Conservation (phyloP, 352 stramenopile species). For the Thalassiosira pacifica region DNA sequence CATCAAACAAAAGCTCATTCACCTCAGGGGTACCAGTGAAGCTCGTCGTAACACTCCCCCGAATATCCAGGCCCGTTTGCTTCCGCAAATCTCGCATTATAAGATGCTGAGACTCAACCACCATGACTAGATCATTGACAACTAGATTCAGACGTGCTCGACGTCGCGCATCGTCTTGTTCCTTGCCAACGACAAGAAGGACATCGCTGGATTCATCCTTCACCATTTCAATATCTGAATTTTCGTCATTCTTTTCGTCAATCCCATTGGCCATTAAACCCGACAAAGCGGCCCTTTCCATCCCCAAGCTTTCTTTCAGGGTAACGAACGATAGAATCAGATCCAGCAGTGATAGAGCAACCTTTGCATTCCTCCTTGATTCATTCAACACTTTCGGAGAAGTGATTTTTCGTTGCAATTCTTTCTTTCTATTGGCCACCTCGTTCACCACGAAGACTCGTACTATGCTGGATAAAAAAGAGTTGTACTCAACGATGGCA, state of each 20-base stretch:
- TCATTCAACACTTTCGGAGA: not conserved
- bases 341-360: constrained; percentile 54
- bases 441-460: constrained; percentile 37
- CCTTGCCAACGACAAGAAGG: no score
- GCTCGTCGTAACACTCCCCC: not conserved
- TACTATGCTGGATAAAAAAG: constrained; percentile 37
- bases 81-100: constrained; percentile 46
- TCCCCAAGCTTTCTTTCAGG: constrained; percentile 77
- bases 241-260: constrained; percentile 26
- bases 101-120: constrained; percentile 73
- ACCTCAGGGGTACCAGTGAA: not conserved
- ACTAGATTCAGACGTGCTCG: constrained; percentile 18
- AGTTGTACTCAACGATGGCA: constrained; percentile 32
- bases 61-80: constrained; percentile 40
- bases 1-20: constrained; percentile 27
- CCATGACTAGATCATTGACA: constrained; percentile 75
- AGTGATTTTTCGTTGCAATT: constrained; percentile 4
- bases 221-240: not conserved
- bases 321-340: constrained; percentile 71
- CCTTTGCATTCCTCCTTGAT: constrained; percentile 34
- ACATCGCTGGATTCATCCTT: constrained; percentile 1
- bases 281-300: constrained; percentile 71
- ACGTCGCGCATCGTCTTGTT: no score
- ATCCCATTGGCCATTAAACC: constrained; percentile 63
- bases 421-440: constrained; percentile 24